These are phyloP conservation scores for Ophiocordyceps camponoti-rufipedis DNA, from an alignment of 2,329 filamentous ascomycete genomes.

Conservation along the genomic window DNA sequence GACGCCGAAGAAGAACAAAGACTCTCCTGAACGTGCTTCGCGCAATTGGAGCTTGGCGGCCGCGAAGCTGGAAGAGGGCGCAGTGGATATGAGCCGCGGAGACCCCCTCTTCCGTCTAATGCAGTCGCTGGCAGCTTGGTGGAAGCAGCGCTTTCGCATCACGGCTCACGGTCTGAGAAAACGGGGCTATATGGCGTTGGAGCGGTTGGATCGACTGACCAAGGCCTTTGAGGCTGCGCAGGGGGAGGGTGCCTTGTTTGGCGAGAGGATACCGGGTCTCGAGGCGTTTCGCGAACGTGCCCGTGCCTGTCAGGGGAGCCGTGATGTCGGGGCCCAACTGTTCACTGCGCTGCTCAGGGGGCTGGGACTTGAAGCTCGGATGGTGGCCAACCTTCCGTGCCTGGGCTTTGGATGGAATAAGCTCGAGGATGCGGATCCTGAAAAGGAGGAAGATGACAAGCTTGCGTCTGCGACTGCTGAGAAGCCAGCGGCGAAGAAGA, in stretches of 20 bases:
- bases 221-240: conserved; percentile 48
- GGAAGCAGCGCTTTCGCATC: conserved; percentile 68
- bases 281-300: conserved; percentile 53
- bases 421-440: conserved; percentile 52
- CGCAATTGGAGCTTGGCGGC: conserved; percentile 57
- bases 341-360: conserved; percentile 75
- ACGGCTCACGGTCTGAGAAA: conserved; percentile 73
- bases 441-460: conserved; percentile 15
- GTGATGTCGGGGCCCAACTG: conserved; percentile 75
- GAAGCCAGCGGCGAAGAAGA: not conserved
- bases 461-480: conserved; percentile 2
- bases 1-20: conserved; percentile 5
- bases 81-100: conserved; percentile 61
- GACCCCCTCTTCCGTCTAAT: conserved; percentile 68
- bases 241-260: conserved; percentile 46
- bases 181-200: conserved; percentile 68
- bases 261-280: conserved; percentile 53
- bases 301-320: conserved; percentile 55
- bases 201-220: conserved; percentile 54
- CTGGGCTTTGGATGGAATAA: conserved; percentile 85
- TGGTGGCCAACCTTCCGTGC: conserved; percentile 74
- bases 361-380: conserved; percentile 61
- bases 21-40: not conserved
- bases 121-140: conserved; percentile 62
- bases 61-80: conserved; percentile 48